Percentiles rank a stretch among this genome's conserved stretches.
phyloP scores from a whole-genome alignment of 2,329 filamentous ascomycete species.

The Cladosporium velox region DNA sequence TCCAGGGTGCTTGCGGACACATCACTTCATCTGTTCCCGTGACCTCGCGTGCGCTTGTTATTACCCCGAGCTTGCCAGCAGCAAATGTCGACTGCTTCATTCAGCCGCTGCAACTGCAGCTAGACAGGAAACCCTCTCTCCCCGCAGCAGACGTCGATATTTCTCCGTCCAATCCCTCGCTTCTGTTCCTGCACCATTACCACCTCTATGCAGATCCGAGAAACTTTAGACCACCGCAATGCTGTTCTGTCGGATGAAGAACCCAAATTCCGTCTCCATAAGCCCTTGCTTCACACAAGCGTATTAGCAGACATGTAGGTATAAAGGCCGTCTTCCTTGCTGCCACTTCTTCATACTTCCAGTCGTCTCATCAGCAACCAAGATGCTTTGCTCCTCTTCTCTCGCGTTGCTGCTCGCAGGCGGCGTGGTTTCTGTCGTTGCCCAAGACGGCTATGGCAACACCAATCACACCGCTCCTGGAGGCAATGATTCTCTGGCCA shows the following conservation, averaged over 20 bases:
- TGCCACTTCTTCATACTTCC: neutral
- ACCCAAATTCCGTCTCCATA: neutral
- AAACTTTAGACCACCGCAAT: neutral
- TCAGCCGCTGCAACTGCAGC: slow-evolving; percentile 16
- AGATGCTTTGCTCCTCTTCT: slow-evolving; percentile 1
- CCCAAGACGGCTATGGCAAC: slow-evolving; percentile 8
- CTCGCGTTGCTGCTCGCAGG: neutral
- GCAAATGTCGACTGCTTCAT: slow-evolving; percentile 7
- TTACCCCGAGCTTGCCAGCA: neutral
- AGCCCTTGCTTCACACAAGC: slow-evolving; percentile 6
- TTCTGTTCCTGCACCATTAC: neutral
- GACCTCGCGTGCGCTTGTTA: neutral
- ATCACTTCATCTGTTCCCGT: neutral
- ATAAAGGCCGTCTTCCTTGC: neutral
- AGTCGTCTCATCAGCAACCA: neutral
- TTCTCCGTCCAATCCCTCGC: slow-evolving; percentile 20
- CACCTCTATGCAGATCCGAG: slow-evolving; percentile 7
- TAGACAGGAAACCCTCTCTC: slow-evolving; percentile 17
- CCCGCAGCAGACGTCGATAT: slow-evolving; percentile 12
- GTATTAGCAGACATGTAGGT: slow-evolving; percentile 1
- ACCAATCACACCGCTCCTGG: slow-evolving; percentile 19
- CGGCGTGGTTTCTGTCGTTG: neutral
- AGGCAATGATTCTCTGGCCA: slow-evolving; percentile 35
- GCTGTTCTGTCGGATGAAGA: neutral
- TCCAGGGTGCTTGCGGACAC: neutral